Base-by-base conservation (phyloP, 257 asterid genomes). In the Jacaranda copaia region DNA sequence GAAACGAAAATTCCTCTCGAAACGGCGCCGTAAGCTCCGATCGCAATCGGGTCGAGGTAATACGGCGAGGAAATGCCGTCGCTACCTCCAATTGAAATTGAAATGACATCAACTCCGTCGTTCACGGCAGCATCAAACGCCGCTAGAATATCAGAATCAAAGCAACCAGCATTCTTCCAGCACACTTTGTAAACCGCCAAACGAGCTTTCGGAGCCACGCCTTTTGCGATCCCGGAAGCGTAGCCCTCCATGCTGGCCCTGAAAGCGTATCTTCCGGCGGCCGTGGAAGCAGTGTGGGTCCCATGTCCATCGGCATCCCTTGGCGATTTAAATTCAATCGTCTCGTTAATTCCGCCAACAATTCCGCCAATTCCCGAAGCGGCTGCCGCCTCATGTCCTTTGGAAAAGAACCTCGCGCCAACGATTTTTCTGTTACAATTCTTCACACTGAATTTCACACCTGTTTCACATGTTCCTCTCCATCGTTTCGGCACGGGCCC, bases 251-350 rank as follows among this genome's bases (percentile, higher is more conserved):
- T 88, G 60, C 88, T 89, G 2, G 98, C 98, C 5, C 81, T 56
- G 81, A 87, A 92, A 48, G 88, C 86, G 81, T 92, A 60, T 11
- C 98, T 80, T 0, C 98, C 98, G 1, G 96, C 96, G 3, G 97
- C 98, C 5, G 98, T 92, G 35, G 96, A 89, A 0, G 98, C 96
- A 3, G 98, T 92, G 77, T 92, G 98, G 8, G 97, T 92, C 13
- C 98, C 98, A 11, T 92, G 98, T 15, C 98, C 98, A n/a, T 92
- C 98, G 5, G 98, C 98, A 15, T 92, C 98, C 70, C 98, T 79
- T 0, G 98, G 89, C 12, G 98, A 92, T 55, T 73, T 84, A 32
- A 88, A 92, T 56, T 90, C 97, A 25, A 84, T 25, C 8, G 96
- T 92, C 46, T 84, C 86, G 42, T 92, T 92, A 51, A 90, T 88